Conservation (phyloP, 371 early-diverging fungal genomes). For the Vittaforma corneae region DNA sequence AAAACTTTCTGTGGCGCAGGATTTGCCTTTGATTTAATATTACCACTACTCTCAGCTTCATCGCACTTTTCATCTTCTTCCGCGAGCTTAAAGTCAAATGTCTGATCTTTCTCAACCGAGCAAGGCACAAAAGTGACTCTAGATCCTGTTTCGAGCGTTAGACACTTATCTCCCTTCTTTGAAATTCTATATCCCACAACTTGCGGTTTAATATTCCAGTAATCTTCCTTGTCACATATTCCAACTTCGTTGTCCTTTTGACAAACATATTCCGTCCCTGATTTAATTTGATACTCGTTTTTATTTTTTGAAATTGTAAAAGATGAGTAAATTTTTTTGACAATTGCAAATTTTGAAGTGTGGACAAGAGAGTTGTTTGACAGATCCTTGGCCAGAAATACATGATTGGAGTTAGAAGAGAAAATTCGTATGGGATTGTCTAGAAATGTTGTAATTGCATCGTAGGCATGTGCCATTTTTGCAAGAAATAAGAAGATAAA, state of each 20-base stretch:
- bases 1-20: background rate
- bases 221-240: background rate
- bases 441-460: too few relatives aligned
- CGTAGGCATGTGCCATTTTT: too few relatives aligned
- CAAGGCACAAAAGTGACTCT: background rate
- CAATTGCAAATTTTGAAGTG: background rate
- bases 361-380: background rate
- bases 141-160: background rate
- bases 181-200: background rate
- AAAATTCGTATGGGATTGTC: background rate
- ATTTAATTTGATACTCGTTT: background rate
- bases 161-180: background rate
- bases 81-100: background rate
- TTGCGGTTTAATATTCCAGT: background rate
- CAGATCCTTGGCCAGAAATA: background rate
- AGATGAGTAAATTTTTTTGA: background rate
- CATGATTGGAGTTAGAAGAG: background rate
- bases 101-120: background rate
- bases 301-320: too few relatives aligned
- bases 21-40: constrained; percentile 48
- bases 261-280: background rate
- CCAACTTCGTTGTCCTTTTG: background rate
- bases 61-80: background rate
- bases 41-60: too few relatives aligned
- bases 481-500: too few relatives aligned